Base-by-base conservation (phyloP, 768 basidiomycete species). In the Tricholoma saponaceum region DNA sequence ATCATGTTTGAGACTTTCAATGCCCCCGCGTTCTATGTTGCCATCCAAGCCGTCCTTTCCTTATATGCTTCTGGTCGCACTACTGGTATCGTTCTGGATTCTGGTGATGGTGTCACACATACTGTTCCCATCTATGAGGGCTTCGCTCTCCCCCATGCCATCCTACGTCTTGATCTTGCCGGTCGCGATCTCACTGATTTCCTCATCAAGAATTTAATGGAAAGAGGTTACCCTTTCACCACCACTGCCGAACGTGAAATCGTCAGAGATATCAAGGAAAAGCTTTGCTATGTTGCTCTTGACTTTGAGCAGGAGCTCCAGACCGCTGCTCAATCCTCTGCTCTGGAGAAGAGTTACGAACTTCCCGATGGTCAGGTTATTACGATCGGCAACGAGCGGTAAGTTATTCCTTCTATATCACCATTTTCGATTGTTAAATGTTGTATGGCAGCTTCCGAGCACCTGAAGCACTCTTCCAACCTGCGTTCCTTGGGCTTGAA, bases 1-100 rank as follows among this genome's bases (percentile, higher is more conserved):
- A 93, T 92, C 84, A 93, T 94, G 91, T 95, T 95, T 74, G 92
- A 95, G 79, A 95, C 92, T 12, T 94, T 94, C 83, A 94, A 93
- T 72, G 87, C 86, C 13, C 92, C 92, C 58, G 92, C 92, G 10
- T 92, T 94, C 82, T 93, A 93, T 80, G 90, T 93, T 64, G 82
- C 88, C 54, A 92, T 94, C 74, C 92, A 95, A 77, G 92, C 91
- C 70, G 91, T 94, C 55, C 82, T 95, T 37, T 92, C 90, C 49
- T 79, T 94, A 41, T 95, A 95, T 75, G 94, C 94, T 35, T 95
- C 94, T 23, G 94, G 94, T 75, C 89, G 94, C 72, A 96, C 94
- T 33, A 96, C 95, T 41, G 89, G 89, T 81, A 88, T 97, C 74
- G 95, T 97, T 25, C 82, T 95, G 67, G 95, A 97, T 76, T 96